Evolutionary conservation across 805 yeast genomes (phyloP).

Genomic region (Metschnikowia cubensis): DNA sequence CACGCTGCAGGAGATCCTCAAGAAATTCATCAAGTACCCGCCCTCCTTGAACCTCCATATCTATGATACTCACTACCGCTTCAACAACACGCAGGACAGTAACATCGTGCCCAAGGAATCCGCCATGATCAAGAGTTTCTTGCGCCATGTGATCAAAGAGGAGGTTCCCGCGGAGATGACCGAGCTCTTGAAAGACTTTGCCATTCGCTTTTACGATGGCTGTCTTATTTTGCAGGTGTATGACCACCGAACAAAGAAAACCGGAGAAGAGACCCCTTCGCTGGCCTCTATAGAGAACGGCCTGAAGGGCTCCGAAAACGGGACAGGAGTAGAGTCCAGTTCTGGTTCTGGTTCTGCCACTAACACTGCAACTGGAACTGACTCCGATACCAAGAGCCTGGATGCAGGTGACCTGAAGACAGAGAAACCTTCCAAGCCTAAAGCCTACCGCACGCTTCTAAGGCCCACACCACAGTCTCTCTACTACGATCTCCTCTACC

Average conservation of each 20-base stretch:
- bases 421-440: slow-evolving; percentile 44
- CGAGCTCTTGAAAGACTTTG: slow-evolving; percentile 85
- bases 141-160: slow-evolving; percentile 74
- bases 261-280: not conserved
- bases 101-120: slow-evolving; percentile 71
- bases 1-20: slow-evolving; percentile 66
- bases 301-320: not conserved
- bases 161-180: slow-evolving; percentile 85
- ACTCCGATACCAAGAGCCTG: not conserved
- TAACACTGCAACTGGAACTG: not conserved
- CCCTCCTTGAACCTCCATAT: slow-evolving; percentile 87
- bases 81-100: slow-evolving; percentile 84
- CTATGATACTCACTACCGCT: slow-evolving; percentile 85
- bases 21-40: slow-evolving; percentile 70
- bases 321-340: too few species aligned
- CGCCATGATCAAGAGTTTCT: slow-evolving; percentile 72
- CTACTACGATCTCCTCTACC: slow-evolving; percentile 80
- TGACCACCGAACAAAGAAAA: slow-evolving; percentile 65
- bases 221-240: slow-evolving; percentile 80
- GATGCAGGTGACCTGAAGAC: not conserved
- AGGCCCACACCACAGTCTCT: slow-evolving; percentile 77
- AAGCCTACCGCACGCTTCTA: slow-evolving; percentile 71
- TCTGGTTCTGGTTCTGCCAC: too few species aligned
- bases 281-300: not conserved
- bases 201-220: slow-evolving; percentile 83